These are phyloP conservation scores for Blastomyces parvus DNA, from an alignment of 2,329 filamentous ascomycete genomes.

Conservation along the genomic window DNA sequence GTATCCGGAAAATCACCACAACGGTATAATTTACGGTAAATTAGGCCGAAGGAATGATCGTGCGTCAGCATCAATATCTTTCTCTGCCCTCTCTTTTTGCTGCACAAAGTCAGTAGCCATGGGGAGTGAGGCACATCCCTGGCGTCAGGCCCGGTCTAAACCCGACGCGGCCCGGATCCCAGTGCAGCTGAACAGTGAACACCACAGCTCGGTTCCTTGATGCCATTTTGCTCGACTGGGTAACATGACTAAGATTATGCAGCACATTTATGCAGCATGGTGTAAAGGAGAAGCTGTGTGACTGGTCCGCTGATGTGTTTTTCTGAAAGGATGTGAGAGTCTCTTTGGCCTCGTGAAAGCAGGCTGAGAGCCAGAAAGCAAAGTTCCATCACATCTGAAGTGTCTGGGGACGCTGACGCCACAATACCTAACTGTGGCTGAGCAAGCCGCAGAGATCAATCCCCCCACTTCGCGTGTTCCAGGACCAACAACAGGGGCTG, in stretches of 20 bases:
- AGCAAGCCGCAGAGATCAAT: background rate
- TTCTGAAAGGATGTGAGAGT: background rate
- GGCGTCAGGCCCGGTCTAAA: too few species aligned
- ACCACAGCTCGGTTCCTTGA: background rate
- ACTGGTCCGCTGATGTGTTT: background rate
- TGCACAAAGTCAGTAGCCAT: background rate
- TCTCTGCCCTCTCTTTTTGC: background rate
- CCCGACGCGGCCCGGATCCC: background rate
- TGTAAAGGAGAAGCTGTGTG: background rate
- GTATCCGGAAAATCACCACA: background rate
- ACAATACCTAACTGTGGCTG: background rate
- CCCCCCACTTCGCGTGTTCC: slow-evolving; percentile 3
- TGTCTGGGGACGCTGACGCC: background rate
- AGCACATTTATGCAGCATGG: background rate
- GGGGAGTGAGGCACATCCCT: background rate
- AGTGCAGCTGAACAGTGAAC: slow-evolving; percentile 1
- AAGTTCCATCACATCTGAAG: background rate
- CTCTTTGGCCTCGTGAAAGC: background rate
- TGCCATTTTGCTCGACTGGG: background rate
- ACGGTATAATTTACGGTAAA: background rate
- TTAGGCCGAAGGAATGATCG: background rate
- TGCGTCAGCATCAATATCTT: background rate
- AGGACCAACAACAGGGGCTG: background rate
- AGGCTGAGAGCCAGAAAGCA: background rate
- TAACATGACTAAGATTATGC: background rate